Evolutionary conservation across 2,329 filamentous ascomycete genomes (phyloP), one percentile per base, ranked within the genome.

Genomic region (Aspergillus texensis): DNA sequence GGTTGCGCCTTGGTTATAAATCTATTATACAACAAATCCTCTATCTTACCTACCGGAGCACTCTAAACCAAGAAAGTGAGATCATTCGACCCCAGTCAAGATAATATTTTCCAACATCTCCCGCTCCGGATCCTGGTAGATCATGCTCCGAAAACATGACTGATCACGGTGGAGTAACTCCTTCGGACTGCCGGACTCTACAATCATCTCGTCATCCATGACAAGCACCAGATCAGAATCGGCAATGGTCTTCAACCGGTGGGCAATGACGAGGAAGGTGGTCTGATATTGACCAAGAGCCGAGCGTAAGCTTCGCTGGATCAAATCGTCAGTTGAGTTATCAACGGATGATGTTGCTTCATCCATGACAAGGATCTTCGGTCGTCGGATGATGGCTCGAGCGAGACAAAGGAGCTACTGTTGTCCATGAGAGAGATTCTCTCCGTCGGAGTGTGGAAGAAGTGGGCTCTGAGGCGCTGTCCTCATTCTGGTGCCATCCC

Each of bases 311-410:
- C 85, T 88, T 12, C 88, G 84, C 79, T 93, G 91, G 71, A 93
- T 93, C 30, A 92, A 83, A 1, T 84, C 81, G 74, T 94, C 91
- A 0, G 91, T 93, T 46, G 84, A 82, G 88, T 92, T 92, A 75
- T 94, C 91, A 4, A 94, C 90, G 0, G 91, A 90, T 4, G 87
- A 89, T 0, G 91, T 94, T 0, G 91, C 91, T 79, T 94, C 91
- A 73, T 94, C 91, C 1, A 94, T 84, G 1, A 94, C 88, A 86
- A 94, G 90, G 70, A 94, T 88, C 73, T 91, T 90, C 5, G 91
- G 91, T 0, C 89, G 84, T 0, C 87, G 84, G 28, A 93, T 87
- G 70, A 93, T 92, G 50, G 72, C 72, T 19, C 74, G 72, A 0
- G 74, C 71, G 1, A 76, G 70, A 43, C 72, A 75, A 1, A 76